These are phyloP conservation scores for Cyclotella cryptica DNA, from an alignment of 108 stramenopile species.

Conservation along the genomic window DNA sequence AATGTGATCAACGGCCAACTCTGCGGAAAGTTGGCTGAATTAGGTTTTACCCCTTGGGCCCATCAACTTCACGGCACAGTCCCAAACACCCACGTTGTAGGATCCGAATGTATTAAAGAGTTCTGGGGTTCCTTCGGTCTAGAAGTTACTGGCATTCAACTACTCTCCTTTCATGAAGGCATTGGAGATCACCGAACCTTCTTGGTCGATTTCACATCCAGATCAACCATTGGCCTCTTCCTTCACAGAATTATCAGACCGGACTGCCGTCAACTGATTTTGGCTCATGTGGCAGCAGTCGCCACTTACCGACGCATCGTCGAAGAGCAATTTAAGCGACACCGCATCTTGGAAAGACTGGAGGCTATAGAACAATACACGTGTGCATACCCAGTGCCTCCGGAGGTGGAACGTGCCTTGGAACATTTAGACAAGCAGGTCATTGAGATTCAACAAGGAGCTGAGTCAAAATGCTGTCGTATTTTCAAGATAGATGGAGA, in stretches of 20 bases:
- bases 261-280: background rate
- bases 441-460: too few species aligned
- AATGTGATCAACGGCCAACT: slow-evolving; percentile 6
- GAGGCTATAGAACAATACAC: background rate
- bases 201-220: background rate
- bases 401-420: too few species aligned
- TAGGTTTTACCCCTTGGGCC: background rate
- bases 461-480: background rate
- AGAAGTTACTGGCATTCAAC: background rate
- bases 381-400: background rate
- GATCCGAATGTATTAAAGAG: background rate
- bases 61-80: background rate
- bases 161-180: background rate
- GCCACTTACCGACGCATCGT: background rate
- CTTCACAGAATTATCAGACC: background rate
- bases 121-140: background rate
- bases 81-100: background rate
- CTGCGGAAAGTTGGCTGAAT: background rate
- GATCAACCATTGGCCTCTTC: background rate
- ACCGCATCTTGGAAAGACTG: background rate
- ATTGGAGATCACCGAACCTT: background rate
- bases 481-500: background rate
- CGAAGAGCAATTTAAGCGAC: background rate
- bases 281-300: background rate
- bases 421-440: too few species aligned